Conservation (phyloP, 257 asterid genomes). For the Petunia secreta region DNA sequence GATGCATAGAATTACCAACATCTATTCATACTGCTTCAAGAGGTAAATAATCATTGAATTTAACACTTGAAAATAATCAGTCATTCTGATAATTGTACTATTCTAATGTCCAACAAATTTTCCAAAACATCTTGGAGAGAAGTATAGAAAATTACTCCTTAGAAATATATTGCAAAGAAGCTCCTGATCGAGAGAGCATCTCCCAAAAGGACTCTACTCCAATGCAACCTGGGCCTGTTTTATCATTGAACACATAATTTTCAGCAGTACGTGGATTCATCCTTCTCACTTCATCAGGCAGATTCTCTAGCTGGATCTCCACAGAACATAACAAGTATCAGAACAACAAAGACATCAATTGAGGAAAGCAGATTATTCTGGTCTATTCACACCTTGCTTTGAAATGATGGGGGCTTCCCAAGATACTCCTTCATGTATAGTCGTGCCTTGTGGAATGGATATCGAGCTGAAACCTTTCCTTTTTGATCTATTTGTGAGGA, state of each 20-base stretch:
- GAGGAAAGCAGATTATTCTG: slow-evolving; percentile 11
- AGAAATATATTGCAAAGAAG: slow-evolving; percentile 65
- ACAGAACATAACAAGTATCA: slow-evolving; percentile 36
- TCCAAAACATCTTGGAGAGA: slow-evolving; percentile 24
- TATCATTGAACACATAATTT: slow-evolving; percentile 54
- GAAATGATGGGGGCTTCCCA: slow-evolving; percentile 56
- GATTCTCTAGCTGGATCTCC: slow-evolving; percentile 57
- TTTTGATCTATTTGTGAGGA: slow-evolving; percentile 48
- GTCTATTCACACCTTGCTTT: slow-evolving; percentile 53
- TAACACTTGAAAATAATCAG: not conserved
- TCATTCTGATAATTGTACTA: slow-evolving; percentile 12
- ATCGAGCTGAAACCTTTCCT: slow-evolving; percentile 62
- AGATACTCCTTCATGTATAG: slow-evolving; percentile 68
- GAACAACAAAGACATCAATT: slow-evolving; percentile 27
- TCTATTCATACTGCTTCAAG: slow-evolving; percentile 3
- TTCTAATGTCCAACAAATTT: not conserved
- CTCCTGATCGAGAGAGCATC: slow-evolving; percentile 75
- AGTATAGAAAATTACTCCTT: slow-evolving; percentile 57
- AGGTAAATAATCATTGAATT: slow-evolving; percentile 9
- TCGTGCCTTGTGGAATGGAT: slow-evolving; percentile 64
- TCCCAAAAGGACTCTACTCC: slow-evolving; percentile 64
- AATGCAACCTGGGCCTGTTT: slow-evolving; percentile 43
- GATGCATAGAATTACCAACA: slow-evolving; percentile 1
- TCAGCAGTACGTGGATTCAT: slow-evolving; percentile 76
- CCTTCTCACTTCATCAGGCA: slow-evolving; percentile 61